Conservation (phyloP, 2,329 filamentous ascomycete species). For the Colletotrichum sp. region DNA sequence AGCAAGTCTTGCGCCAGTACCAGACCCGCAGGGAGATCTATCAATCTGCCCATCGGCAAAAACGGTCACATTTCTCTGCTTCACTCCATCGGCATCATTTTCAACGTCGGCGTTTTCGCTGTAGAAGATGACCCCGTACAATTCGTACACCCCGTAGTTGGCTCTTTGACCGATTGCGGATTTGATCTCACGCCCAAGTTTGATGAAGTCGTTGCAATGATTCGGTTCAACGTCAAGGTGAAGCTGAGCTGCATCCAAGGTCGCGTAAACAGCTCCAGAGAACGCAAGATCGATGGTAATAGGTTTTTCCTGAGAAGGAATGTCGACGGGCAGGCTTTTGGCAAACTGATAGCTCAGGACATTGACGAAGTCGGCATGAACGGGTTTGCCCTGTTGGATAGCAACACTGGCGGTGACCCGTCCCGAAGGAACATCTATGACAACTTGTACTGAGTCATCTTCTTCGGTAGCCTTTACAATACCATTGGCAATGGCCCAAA, state of each 20-base stretch:
- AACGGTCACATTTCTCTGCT: constrained; percentile 26
- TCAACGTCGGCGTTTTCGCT: neutral
- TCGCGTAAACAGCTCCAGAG: constrained; percentile 8
- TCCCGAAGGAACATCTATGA: constrained; percentile 13
- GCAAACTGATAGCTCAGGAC: constrained; percentile 2
- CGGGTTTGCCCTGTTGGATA: neutral
- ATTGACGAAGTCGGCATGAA: constrained; percentile 11
- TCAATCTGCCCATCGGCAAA: constrained; percentile 31
- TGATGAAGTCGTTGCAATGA: neutral
- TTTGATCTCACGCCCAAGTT: constrained; percentile 8
- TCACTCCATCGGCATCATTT: neutral
- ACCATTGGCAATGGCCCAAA: constrained; percentile 24
- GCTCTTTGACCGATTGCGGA: neutral
- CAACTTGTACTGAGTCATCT: neutral
- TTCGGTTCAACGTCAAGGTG: neutral
- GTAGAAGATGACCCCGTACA: constrained; percentile 16
- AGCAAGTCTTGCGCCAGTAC: constrained; percentile 25
- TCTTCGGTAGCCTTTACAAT: neutral
- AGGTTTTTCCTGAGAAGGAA: neutral
- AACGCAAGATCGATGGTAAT: constrained; percentile 1
- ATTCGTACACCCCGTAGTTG: neutral
- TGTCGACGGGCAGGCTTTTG: neutral
- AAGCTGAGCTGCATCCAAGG: neutral
- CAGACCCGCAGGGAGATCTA: constrained; percentile 29
- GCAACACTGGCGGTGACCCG: neutral